Percentiles rank a stretch among this genome's conserved stretches.
Evolutionary conservation across 2,329 filamentous ascomycete genomes (phyloP).

Genomic region (Diplodia mutila): DNA sequence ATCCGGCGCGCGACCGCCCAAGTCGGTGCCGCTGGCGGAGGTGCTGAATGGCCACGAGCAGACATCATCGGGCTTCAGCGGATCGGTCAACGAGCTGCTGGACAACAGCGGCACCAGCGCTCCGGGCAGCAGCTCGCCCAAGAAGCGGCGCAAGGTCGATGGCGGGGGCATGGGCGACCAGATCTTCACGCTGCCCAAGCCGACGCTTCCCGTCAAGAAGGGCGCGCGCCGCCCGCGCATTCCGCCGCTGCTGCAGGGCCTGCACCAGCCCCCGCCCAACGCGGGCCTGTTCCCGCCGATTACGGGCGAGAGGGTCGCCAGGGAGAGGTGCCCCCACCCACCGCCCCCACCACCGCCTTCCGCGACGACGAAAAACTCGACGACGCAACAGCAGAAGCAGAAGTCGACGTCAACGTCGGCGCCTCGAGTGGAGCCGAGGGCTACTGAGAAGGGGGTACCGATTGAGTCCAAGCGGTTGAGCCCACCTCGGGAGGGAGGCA

Average conservation of each 20-base stretch:
- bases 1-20: constrained; percentile 20
- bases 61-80: constrained; percentile 16
- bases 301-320: constrained; percentile 49
- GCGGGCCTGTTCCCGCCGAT: constrained; percentile 65
- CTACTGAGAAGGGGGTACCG: background rate
- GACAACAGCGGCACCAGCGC: constrained; percentile 6
- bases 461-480: background rate
- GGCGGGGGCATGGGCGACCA: background rate
- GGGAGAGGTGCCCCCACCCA: constrained; percentile 22
- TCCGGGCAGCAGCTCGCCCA: constrained; percentile 2
- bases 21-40: constrained; percentile 41
- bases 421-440: background rate
- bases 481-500: background rate
- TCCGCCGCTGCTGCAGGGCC: constrained; percentile 59
- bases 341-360: background rate
- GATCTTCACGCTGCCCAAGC: constrained; percentile 32
- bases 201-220: constrained; percentile 39
- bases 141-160: constrained; percentile 8
- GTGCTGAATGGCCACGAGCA: constrained; percentile 35
- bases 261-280: constrained; percentile 67
- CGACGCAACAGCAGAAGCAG: background rate
- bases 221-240: constrained; percentile 43
- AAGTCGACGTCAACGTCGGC: background rate
- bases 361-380: background rate
- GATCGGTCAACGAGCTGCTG: constrained; percentile 23